These are phyloP conservation scores for Backusella morwellensis DNA, from an alignment of 192 early-diverging fungal genomes.

Conservation along the genomic window DNA sequence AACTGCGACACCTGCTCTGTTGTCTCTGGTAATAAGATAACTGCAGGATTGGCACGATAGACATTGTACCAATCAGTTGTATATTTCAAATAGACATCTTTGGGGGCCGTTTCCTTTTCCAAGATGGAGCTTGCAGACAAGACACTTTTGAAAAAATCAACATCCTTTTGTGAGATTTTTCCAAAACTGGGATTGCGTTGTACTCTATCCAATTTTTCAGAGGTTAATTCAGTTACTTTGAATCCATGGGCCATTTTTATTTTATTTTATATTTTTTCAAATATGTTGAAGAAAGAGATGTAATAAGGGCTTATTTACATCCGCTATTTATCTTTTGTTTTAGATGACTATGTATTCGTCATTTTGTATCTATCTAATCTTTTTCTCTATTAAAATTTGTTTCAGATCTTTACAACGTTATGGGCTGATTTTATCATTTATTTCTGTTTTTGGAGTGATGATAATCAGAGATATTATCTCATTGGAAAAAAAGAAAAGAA, in stretches of 20 bases:
- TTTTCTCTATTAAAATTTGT: background rate
- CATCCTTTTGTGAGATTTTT: constrained; percentile 43
- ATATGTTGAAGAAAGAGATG: background rate
- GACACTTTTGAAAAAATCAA: constrained; percentile 54
- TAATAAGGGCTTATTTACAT: background rate
- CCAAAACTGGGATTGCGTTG: constrained; percentile 37
- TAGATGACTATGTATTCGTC: background rate
- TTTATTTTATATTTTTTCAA: background rate
- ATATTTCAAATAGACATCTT: constrained; percentile 52
- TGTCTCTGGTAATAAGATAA: constrained; percentile 71
- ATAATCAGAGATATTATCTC: background rate
- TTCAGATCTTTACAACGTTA: background rate
- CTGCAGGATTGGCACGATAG: constrained; percentile 73
- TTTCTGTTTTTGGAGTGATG: background rate
- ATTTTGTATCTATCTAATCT: background rate
- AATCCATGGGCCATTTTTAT: constrained; percentile 18
- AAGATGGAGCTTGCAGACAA: constrained; percentile 36
- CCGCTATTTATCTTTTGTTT: background rate
- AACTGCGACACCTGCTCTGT: constrained; percentile 82
- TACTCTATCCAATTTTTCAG: constrained; percentile 42
- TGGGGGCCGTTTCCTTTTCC: constrained; percentile 37
- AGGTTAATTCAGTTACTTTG: constrained; percentile 24
- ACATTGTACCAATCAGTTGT: constrained; percentile 92
- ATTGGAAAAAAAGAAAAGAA: background rate
- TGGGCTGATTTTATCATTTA: background rate